A percentile compares a stretch with the other conserved stretches of the same genome.
Conservation (phyloP, 768 basidiomycete species). For the Auricularia cornea region DNA sequence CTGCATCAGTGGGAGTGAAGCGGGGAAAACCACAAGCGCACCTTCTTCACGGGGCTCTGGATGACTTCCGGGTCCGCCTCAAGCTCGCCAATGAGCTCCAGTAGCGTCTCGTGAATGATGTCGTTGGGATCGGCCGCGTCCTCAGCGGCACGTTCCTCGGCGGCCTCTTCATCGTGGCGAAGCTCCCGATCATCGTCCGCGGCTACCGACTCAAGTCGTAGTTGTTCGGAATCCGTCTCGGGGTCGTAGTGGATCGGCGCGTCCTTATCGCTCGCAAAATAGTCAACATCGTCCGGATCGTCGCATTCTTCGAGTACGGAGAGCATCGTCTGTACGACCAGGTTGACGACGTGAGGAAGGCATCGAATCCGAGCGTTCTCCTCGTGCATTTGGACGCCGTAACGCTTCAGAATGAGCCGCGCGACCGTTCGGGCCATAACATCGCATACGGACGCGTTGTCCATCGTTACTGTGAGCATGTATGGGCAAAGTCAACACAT, state of each 20-base stretch:
- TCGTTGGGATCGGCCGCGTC: slow-evolving; percentile 11
- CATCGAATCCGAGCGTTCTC: slow-evolving; percentile 28
- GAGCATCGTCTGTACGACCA: slow-evolving; percentile 28
- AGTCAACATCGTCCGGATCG: slow-evolving; percentile 20
- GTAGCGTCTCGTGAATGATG: background rate
- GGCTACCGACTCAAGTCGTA: slow-evolving; percentile 11
- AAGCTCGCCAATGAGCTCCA: background rate
- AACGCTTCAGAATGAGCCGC: slow-evolving; percentile 8
- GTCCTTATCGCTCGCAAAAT: slow-evolving; percentile 20
- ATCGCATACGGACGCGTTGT: slow-evolving; percentile 29
- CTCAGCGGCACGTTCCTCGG: too few species aligned
- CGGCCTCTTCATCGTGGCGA: background rate
- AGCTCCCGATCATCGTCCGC: slow-evolving; percentile 3
- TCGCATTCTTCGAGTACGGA: slow-evolving; percentile 15
- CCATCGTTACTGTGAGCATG: slow-evolving; percentile 19
- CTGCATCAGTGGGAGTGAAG: background rate
- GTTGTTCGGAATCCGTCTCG: slow-evolving; percentile 16
- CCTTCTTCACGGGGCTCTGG: slow-evolving; percentile 13
- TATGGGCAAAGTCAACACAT: slow-evolving; percentile 10
- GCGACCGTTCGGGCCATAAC: slow-evolving; percentile 21
- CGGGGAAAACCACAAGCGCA: background rate
- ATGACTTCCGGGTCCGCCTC: background rate
- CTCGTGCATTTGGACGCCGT: slow-evolving; percentile 16
- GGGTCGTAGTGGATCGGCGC: slow-evolving; percentile 24
- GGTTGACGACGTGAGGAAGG: slow-evolving; percentile 27